Percentiles rank a stretch among this genome's conserved stretches.
These are phyloP conservation scores for Zea luxurians DNA, from an alignment of 176 grass and related monocot genomes.

Conservation along the genomic window DNA sequence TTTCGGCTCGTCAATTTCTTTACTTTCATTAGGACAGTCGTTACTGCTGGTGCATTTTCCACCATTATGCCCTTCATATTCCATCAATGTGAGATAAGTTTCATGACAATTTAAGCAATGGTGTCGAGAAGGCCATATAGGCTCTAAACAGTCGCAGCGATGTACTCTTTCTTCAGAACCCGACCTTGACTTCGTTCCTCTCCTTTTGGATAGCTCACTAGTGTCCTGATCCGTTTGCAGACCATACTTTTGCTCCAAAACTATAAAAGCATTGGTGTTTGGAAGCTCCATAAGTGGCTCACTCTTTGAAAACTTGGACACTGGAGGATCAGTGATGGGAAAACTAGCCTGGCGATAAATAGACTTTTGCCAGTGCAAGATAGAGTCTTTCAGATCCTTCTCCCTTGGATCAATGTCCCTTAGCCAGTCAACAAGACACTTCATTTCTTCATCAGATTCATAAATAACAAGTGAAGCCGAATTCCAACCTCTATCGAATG, in stretches of 20 bases:
- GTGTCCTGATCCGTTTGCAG: slow-evolving; percentile 53
- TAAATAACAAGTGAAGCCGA: slow-evolving; percentile 61
- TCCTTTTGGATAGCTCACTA: slow-evolving; percentile 62
- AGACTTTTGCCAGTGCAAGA: slow-evolving; percentile 78
- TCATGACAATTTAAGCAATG: slow-evolving; percentile 89
- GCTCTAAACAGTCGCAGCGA: slow-evolving; percentile 86
- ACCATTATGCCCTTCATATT: slow-evolving; percentile 79
- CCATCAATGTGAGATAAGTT: slow-evolving; percentile 47
- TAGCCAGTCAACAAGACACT: slow-evolving; percentile 73
- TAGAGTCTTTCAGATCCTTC: slow-evolving; percentile 81
- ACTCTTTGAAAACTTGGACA: slow-evolving; percentile 29
- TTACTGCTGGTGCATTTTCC: slow-evolving; percentile 57
- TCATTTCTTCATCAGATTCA: slow-evolving; percentile 84
- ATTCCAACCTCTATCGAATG: slow-evolving; percentile 58
- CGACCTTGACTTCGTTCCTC: slow-evolving; percentile 58
- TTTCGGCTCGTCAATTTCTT: slow-evolving; percentile 58
- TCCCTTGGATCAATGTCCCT: slow-evolving; percentile 74
- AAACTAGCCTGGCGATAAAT: slow-evolving; percentile 44
- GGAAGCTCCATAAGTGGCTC: slow-evolving; percentile 47
- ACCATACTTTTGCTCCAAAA: slow-evolving; percentile 79
- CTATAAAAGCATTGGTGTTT: slow-evolving; percentile 60
- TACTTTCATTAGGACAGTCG: slow-evolving; percentile 42
- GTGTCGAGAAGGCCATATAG: slow-evolving; percentile 70
- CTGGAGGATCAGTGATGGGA: slow-evolving; percentile 39
- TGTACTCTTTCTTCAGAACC: slow-evolving; percentile 66